Base-by-base conservation (phyloP, 2,329 filamentous ascomycete species). In the Pleurostoma richardsiae region DNA sequence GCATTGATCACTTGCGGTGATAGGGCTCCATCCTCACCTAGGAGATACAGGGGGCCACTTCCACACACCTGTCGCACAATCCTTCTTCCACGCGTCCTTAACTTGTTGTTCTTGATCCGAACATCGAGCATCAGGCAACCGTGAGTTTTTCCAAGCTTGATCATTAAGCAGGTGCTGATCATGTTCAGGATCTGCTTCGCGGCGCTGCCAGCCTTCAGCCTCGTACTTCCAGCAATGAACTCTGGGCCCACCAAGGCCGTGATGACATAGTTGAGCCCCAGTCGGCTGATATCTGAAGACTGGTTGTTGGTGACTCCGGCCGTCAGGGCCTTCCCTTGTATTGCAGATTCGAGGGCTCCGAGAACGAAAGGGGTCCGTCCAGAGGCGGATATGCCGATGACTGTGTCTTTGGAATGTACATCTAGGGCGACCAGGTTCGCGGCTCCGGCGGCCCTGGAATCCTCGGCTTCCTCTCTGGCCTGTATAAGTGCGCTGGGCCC, bases 111-210 rank as follows among this genome's bases (percentile, higher is more conserved):
- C 33, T 36, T 36, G 33, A 36, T n/a, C 8, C 33, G 33, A 36
- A 36, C 33, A 36, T 36, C 33, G n/a, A 36, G 8, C 33, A 68
- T 66, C 62, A 69, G 56, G 44, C 69, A 68, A 10, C 64, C 64
- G 42, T 63, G 69, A 0, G 65, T 69, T 50, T 69, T 70, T 5
- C 68, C 68, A 11, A 56, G 54, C 30, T 57, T 59, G 31, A 70
- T 63, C 66, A 69, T 69, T n/a, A 61, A 56, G 4, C 68, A 64
- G 1, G 68, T 69, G 42, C 66, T 70, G 1, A 71, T 48, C 66
- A 70, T 70, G 44, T 71, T 68, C 41, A 68, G 48, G 3, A 68
- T 64, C 44, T 69, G 43, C 50, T 72, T 72, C 1, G 69, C 69
- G 2, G 64, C 67, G 1, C 64, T 71, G 27, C 69, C 69, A 4